Percentiles rank a stretch among this genome's conserved stretches.
Conservation (phyloP, 106 monocot genomes). For the Dioscorea alata region DNA sequence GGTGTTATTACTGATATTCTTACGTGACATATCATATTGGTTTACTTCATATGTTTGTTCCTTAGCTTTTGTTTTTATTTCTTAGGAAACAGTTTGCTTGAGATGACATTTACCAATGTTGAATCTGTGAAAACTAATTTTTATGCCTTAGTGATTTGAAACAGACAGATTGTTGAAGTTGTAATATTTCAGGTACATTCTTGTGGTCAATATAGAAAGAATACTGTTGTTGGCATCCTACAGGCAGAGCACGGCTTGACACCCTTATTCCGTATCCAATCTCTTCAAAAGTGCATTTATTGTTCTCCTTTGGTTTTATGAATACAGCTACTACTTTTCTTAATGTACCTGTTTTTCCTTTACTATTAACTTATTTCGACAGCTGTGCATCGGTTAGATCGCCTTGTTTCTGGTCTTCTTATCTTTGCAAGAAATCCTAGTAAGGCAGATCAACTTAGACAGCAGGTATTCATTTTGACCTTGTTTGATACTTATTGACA, state of each 20-base stretch:
- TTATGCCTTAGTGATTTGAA: too few relatives aligned
- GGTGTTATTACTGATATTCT: too few relatives aligned
- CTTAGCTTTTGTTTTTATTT: too few relatives aligned
- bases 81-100: too few relatives aligned
- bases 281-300: not conserved
- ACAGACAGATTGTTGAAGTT: too few relatives aligned
- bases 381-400: conserved; percentile 95
- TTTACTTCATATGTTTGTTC: too few relatives aligned
- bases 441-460: conserved; percentile 75
- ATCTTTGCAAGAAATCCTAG: conserved; percentile 93
- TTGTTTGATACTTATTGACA: not conserved
- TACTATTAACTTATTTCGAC: conserved; percentile 27
- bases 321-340: not conserved
- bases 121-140: too few relatives aligned
- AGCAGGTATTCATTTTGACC: conserved; percentile 49
- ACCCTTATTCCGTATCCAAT: conserved; percentile 93
- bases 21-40: too few relatives aligned
- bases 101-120: too few relatives aligned
- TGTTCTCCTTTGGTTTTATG: too few relatives aligned
- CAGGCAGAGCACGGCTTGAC: conserved; percentile 77
- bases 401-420: conserved; percentile 95
- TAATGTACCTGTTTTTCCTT: conserved; percentile 20
- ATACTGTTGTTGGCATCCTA: conserved; percentile 92
- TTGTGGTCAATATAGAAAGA: conserved; percentile 97
- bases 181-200: conserved; percentile 80